phyloP scores from a whole-genome alignment of 495 filamentous ascomycete genomes.

The Hypomontagnella submonticulosa region DNA sequence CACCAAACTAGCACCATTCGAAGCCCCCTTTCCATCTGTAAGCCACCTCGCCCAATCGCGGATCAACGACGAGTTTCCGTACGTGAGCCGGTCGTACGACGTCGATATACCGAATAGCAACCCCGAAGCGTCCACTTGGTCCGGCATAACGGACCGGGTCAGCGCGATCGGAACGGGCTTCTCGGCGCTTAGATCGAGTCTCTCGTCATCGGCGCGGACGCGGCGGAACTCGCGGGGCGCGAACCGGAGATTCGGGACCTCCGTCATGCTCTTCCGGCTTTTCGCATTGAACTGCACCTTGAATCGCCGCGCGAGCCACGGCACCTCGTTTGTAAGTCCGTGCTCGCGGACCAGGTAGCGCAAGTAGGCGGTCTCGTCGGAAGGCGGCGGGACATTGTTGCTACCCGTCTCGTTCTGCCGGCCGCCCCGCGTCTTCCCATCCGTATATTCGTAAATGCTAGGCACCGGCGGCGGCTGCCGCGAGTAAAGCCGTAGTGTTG shows the following conservation, averaged over 20 bases:
- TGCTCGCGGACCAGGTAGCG: slow-evolving; percentile 28
- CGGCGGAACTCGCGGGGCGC: slow-evolving; percentile 26
- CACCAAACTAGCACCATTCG: slow-evolving; percentile 58
- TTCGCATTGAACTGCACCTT: slow-evolving; percentile 10
- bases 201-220: slow-evolving; percentile 29
- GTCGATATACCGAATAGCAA: slow-evolving; percentile 70
- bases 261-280: slow-evolving; percentile 35
- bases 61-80: slow-evolving; percentile 50
- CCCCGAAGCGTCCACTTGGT: slow-evolving; percentile 58
- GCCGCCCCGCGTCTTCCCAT: slow-evolving; percentile 32
- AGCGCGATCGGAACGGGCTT: slow-evolving; percentile 23
- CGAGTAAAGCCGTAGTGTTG: slow-evolving; percentile 24
- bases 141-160: slow-evolving; percentile 32
- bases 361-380: slow-evolving; percentile 40
- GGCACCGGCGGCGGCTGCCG: slow-evolving; percentile 19
- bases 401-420: slow-evolving; percentile 21
- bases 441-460: slow-evolving; percentile 37
- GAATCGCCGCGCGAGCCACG: slow-evolving; percentile 34
- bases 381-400: neutral
- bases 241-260: slow-evolving; percentile 23
- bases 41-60: slow-evolving; percentile 53
- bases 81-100: slow-evolving; percentile 62
- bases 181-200: slow-evolving; percentile 22
- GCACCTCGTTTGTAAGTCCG: slow-evolving; percentile 34
- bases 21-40: slow-evolving; percentile 35